Conservation (phyloP, 202 grass and related monocot species). For the Schoenoplectus tabernaemontani region DNA sequence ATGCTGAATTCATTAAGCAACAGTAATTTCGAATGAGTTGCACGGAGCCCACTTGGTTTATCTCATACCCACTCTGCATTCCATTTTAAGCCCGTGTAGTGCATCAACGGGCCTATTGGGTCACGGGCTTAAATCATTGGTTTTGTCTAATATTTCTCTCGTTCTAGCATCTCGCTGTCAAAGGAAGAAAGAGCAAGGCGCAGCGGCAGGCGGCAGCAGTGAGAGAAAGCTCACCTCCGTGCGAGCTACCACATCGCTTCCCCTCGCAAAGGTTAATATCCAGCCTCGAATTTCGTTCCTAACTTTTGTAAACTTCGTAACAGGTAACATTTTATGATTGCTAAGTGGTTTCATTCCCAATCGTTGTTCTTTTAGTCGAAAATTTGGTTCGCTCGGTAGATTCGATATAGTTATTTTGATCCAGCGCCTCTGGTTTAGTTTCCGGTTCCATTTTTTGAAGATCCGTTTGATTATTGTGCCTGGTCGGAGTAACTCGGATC, state of each 20-base stretch:
- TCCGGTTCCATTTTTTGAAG: too few relatives aligned
- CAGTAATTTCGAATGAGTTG: too few relatives aligned
- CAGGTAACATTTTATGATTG: neutral
- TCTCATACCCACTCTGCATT: too few relatives aligned
- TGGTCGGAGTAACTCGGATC: too few relatives aligned
- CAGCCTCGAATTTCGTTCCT: neutral
- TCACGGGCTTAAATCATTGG: neutral
- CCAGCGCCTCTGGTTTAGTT: too few relatives aligned
- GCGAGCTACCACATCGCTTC: slow-evolving; percentile 12
- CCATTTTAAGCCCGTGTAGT: too few relatives aligned
- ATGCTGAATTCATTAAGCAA: too few relatives aligned
- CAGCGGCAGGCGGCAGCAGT: neutral
- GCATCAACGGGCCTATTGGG: neutral
- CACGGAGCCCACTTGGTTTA: too few relatives aligned
- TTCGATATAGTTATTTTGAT: too few relatives aligned
- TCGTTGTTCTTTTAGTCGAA: neutral
- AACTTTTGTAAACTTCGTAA: too few relatives aligned
- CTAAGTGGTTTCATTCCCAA: neutral
- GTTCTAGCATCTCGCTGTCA: neutral
- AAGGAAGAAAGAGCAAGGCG: neutral
- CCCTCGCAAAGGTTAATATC: neutral
- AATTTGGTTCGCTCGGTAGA: too few relatives aligned
- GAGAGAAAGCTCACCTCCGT: slow-evolving; percentile 8
- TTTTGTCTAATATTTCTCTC: neutral
- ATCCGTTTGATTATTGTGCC: too few relatives aligned